phyloP scores from a whole-genome alignment of 352 stramenopile species.

The Phytophthora capsici region DNA sequence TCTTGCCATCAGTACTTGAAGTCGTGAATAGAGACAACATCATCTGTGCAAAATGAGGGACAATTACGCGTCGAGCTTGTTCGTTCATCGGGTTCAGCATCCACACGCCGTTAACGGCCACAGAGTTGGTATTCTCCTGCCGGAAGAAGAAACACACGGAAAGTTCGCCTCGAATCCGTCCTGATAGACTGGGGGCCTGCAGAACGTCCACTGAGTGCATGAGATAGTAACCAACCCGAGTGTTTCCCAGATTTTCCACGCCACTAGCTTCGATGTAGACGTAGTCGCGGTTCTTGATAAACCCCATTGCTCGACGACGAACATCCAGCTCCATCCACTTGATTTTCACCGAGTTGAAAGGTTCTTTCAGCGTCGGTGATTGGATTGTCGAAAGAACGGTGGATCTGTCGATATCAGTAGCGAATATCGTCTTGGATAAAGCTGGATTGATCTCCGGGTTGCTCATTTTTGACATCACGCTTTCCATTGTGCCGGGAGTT shows the following conservation, averaged over 20 bases:
- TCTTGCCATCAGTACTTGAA: constrained; percentile 14
- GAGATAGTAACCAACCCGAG: constrained; percentile 49
- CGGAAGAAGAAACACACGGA: constrained; percentile 49
- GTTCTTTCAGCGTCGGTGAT: constrained; percentile 40
- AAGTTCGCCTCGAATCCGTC: constrained; percentile 36
- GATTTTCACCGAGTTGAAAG: constrained; percentile 38
- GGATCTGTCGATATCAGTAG: constrained; percentile 39
- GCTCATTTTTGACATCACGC: constrained; percentile 41
- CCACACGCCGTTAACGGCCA: constrained; percentile 49
- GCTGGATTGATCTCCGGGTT: constrained; percentile 21
- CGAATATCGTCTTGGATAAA: constrained; percentile 37
- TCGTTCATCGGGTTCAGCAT: constrained; percentile 36
- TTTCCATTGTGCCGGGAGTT: constrained; percentile 33
- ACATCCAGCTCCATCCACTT: constrained; percentile 42
- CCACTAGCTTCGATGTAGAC: constrained; percentile 60
- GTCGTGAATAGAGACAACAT: constrained; percentile 28
- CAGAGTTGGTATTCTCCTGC: constrained; percentile 28
- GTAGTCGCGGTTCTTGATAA: constrained; percentile 52
- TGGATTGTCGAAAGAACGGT: constrained; percentile 20
- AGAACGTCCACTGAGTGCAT: constrained; percentile 48
- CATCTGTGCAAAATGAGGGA: constrained; percentile 23
- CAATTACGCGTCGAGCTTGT: constrained; percentile 15
- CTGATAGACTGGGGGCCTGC: constrained; percentile 19
- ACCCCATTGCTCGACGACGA: constrained; percentile 22
- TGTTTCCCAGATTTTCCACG: constrained; percentile 32